A percentile compares a stretch with the other conserved stretches of the same genome.
phyloP scores from a whole-genome alignment of 2,329 filamentous ascomycete genomes.

The Fusarium pseudoanthophilum region DNA sequence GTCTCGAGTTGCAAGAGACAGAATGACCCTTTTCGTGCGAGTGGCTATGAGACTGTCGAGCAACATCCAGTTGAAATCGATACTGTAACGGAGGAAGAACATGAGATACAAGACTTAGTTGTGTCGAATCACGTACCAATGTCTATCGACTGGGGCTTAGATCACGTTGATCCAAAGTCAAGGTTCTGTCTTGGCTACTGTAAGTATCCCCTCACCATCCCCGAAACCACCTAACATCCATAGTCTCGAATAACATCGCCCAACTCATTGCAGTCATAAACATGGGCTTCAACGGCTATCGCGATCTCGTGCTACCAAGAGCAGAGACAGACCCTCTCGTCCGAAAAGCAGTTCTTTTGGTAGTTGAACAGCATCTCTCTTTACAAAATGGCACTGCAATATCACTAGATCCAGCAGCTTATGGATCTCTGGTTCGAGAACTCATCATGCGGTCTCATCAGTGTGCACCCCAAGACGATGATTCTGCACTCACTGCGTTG shows the following conservation, averaged over 20 bases:
- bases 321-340: slow-evolving; percentile 35
- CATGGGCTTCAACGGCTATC: slow-evolving; percentile 40
- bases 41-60: background rate
- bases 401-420: slow-evolving; percentile 18
- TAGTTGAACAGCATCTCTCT: slow-evolving; percentile 36
- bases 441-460: slow-evolving; percentile 30
- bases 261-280: slow-evolving; percentile 40
- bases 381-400: slow-evolving; percentile 22
- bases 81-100: background rate
- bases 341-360: slow-evolving; percentile 33
- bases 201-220: fast-evolving
- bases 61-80: background rate
- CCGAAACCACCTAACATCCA: background rate
- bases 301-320: slow-evolving; percentile 32
- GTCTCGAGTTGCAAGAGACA: background rate
- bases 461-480: slow-evolving; percentile 36
- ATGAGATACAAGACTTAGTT: background rate
- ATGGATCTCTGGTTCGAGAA: slow-evolving; percentile 26
- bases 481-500: slow-evolving; percentile 36
- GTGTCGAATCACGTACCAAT: background rate
- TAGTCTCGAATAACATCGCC: slow-evolving; percentile 40
- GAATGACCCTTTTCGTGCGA: slow-evolving; percentile 1
- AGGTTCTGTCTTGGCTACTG: slow-evolving; percentile 39
- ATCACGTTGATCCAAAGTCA: slow-evolving; percentile 32
- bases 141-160: slow-evolving; percentile 9